These are phyloP conservation scores for Aspergillus funiculosus DNA, from an alignment of 495 filamentous ascomycete species.

Conservation along the genomic window DNA sequence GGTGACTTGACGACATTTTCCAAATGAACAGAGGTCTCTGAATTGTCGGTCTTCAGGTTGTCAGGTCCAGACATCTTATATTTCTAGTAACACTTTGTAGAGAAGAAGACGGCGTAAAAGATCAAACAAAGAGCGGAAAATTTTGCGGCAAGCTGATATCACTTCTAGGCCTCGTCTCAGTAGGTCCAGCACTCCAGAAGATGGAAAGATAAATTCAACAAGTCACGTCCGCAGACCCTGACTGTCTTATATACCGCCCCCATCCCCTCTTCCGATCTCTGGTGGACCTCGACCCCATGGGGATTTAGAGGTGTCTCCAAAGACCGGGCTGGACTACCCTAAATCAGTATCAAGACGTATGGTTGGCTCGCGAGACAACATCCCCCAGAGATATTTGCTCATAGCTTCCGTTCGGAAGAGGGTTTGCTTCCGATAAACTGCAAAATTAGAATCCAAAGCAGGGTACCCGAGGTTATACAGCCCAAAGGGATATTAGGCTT, in stretches of 20 bases:
- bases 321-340: no score
- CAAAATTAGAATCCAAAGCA: neutral
- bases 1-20: slow-evolving; percentile 12
- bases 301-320: neutral
- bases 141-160: neutral
- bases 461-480: slow-evolving; percentile 15
- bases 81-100: neutral
- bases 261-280: neutral
- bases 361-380: slow-evolving; percentile 3
- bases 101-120: neutral
- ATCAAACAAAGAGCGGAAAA: neutral
- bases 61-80: neutral
- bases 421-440: slow-evolving; percentile 10
- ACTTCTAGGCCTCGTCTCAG: no score
- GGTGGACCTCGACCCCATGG: slow-evolving; percentile 8
- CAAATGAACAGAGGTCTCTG: slow-evolving; percentile 14
- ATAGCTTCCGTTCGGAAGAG: slow-evolving; percentile 9
- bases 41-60: slow-evolving; percentile 1
- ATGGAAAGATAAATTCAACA: neutral
- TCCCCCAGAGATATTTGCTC: slow-evolving; percentile 4
- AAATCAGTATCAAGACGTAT: neutral
- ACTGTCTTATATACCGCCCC: neutral
- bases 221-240: neutral
- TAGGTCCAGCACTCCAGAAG: no score
- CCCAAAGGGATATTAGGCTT: slow-evolving; percentile 2